A percentile compares a stretch with the other conserved stretches of the same genome.
Conservation (phyloP, 2,329 filamentous ascomycete genomes). For the Thermoascus crustaceus region DNA sequence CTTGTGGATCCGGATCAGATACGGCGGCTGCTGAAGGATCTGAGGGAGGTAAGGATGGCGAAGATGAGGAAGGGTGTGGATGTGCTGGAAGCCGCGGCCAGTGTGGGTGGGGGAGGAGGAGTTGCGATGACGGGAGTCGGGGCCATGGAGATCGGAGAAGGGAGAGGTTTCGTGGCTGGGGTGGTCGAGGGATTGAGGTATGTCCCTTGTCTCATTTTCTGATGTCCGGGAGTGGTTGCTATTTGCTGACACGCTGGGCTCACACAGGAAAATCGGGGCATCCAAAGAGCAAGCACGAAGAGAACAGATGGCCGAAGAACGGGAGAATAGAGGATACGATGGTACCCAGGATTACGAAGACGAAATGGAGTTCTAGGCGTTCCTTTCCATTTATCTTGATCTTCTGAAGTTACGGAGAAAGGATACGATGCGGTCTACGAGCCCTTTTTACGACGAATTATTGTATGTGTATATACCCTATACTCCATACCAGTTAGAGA, state of each 20-base stretch:
- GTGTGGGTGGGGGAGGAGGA: constrained; percentile 51
- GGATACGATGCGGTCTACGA: constrained; percentile 7
- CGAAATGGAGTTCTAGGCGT: constrained; percentile 45
- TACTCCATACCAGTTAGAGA: constrained; percentile 11
- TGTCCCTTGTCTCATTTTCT: constrained; percentile 6
- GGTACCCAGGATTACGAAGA: constrained; percentile 45
- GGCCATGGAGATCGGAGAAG: constrained; percentile 86
- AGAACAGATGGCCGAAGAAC: constrained; percentile 66
- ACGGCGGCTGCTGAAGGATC: constrained; percentile 65
- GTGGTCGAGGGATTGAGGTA: constrained; percentile 76
- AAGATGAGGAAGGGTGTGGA: constrained; percentile 74
- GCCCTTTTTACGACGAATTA: not conserved
- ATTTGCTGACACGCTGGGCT: not conserved
- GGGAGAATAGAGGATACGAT: constrained; percentile 44
- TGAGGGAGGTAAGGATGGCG: constrained; percentile 79
- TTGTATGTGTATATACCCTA: constrained; percentile 31
- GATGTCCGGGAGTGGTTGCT: not conserved
- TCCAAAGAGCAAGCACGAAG: constrained; percentile 68
- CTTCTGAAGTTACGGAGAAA: constrained; percentile 2
- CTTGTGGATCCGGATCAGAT: constrained; percentile 66
- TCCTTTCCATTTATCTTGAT: constrained; percentile 8
- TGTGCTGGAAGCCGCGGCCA: constrained; percentile 50
- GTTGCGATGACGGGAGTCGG: constrained; percentile 73
- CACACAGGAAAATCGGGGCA: constrained; percentile 62
- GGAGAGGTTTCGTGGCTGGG: constrained; percentile 70